Base-by-base conservation (phyloP, 2,329 filamentous ascomycete species). In the Exophiala mesophila region DNA sequence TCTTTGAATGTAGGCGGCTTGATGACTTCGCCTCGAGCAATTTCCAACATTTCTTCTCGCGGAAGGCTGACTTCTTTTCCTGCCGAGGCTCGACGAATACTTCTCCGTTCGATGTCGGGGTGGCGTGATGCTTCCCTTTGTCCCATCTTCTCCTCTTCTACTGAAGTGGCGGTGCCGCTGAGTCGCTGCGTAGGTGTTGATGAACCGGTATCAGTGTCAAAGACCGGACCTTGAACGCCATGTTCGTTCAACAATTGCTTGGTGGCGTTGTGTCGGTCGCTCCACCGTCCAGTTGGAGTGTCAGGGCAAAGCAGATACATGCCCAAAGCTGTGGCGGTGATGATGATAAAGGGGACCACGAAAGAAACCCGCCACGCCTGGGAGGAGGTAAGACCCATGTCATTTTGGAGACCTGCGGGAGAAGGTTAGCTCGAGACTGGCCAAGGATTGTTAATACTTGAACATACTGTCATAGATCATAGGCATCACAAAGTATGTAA, bases 401-500 rank as follows among this genome's bases (percentile, higher is more conserved):
- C n/a, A n/a, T n/a, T n/a, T n/a, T n/a, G n/a, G n/a, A n/a, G n/a
- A n/a, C n/a, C n/a, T n/a, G n/a, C n/a, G n/a, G n/a, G n/a, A n/a
- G n/a, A n/a, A n/a, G n/a, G n/a, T n/a, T n/a, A n/a, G n/a, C n/a
- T n/a, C n/a, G n/a, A n/a, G n/a, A n/a, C n/a, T n/a, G n/a, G n/a
- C n/a, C n/a, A n/a, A n/a, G n/a, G n/a, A n/a, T n/a, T n/a, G n/a
- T n/a, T n/a, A n/a, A n/a, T n/a, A n/a, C 1, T 72, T 58, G 16
- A 85, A 76, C 16, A 94, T 71, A 0, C 84, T 85, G 63, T 94
- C 83, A 64, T 83, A 92, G 44, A 95, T 81, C 4, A 86, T 86
- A 2, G 89, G 88, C 88, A 95, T 94, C 55, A 90, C 77, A 63
- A 94, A 94, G 68, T 94, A 94, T 2, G 88, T 94, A 53, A 94